Percentiles rank a stretch among this genome's conserved stretches.
Conservation (phyloP, 2,329 filamentous ascomycete species). For the Sporothrix brasiliensis region DNA sequence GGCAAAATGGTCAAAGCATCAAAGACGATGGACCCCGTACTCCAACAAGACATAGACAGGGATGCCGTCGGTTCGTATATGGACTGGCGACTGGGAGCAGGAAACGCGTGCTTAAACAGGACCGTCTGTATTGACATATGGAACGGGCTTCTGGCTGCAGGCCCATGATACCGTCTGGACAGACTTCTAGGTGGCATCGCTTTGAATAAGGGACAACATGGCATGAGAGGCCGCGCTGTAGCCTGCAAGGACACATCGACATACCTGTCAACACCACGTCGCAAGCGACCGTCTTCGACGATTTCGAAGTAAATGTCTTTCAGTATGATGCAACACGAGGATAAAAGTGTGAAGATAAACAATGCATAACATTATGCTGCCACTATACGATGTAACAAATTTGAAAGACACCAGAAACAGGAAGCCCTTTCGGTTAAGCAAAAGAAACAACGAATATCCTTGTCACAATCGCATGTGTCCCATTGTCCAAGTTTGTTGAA, state of each 20-base stretch:
- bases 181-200: too few species aligned
- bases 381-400: background rate
- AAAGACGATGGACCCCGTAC: background rate
- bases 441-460: background rate
- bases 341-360: background rate
- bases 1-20: too few species aligned
- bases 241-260: background rate
- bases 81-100: background rate
- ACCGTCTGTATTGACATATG: background rate
- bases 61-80: background rate
- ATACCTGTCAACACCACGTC: background rate
- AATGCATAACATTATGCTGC: background rate
- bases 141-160: too few species aligned
- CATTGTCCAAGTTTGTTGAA: background rate
- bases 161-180: too few species aligned
- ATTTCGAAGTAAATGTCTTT: background rate
- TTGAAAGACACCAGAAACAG: too few species aligned
- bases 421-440: background rate
- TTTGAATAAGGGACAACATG: background rate
- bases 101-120: background rate
- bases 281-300: background rate
- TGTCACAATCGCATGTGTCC: background rate
- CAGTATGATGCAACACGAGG: background rate
- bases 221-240: background rate
- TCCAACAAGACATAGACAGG: too few species aligned